Evolutionary conservation across 768 basidiomycete genomes (phyloP), one percentile per base, ranked within the genome.

Genomic region (Macrolepiota albuminosa): DNA sequence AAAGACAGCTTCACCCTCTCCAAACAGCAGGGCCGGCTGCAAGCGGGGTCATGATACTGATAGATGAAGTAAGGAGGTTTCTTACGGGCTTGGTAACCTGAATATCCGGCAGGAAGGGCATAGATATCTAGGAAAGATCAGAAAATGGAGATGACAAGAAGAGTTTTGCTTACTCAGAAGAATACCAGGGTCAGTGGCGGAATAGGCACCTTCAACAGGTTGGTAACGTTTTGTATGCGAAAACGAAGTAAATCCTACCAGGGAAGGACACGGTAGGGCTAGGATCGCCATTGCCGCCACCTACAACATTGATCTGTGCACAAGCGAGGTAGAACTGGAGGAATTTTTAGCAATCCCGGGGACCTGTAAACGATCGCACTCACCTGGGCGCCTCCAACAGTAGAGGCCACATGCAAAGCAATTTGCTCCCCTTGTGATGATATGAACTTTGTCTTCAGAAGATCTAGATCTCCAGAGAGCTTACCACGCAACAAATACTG

Each of bases 321-420:
- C 75, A 76, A n/a, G 66, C 69, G 53, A 76, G 65, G 54, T 76
- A 76, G 62, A 73, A 70, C 71, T 75, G 60, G 46, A 34, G 16
- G 21, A 21, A 21, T n/a, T 29, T 52, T n/a, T 3, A 42, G 34
- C n/a, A 3, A 34, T 34, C 3, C 2, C 16, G 11, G 18, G 34
- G 29, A 58, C 16, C 2, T 40, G 21, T 46, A 16, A 33, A 10
- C 10, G 6, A 48, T 24, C 7, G 2, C 18, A 48, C 40, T 47
- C 33, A 69, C 71, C 60, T 74, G 73, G 31, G 75, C 73, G 7
- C 71, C 72, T 18, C 66, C 70, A 26, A 58, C 48, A 11, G 63
- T 68, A 3, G 66, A 59, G 6, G 72, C 69, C 26, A 70, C 56
- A 62, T 76, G 75, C 13, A 76, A 61, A 13, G 73, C 74, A 48